Base-by-base conservation (phyloP, 768 basidiomycete species). In the Suillus sp. region DNA sequence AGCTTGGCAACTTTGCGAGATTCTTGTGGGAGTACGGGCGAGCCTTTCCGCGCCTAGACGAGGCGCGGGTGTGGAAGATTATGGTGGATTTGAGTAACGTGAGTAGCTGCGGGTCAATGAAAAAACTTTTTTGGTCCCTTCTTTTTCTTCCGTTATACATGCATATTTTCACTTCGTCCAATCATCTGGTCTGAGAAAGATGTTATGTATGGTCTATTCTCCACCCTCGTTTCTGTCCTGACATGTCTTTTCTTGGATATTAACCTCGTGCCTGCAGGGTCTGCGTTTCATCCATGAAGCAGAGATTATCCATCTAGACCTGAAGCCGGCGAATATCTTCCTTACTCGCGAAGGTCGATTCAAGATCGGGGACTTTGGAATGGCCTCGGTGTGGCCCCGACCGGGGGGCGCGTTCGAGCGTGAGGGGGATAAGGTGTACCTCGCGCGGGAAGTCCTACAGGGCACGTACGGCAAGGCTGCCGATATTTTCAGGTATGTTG, bases 331-430 rank as follows among this genome's bases (percentile, higher is more conserved):
- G 48, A 99, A 99, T 74, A 89, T 99, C 58, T 95, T 99, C 72
- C 83, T 99, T 69, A 95, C 93, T 11, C 81, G 81, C 9, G 84
- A 88, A 48, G 97, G 97, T 1, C 85, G 90, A 51, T 90, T 99
- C 79, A 95, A 94, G 79, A 95, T 99, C 74, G 96, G 96, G 9
- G 97, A 99, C 75, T 98, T 99, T 79, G 97, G 97, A 10, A 95
- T 99, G 89, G 96, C 96, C n/a, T 93, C 93, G 7, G 70, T 94
- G 59, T 96, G 93, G 91, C 94, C 95, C 1, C 81, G 95, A 43
- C 56, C 68, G 8, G 67, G 74, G 4, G 80, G 79, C 16, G 74
- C 75, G n/a, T 95, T 98, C 73, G 96, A 99, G 76, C 85, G 97
- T 18, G 97, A 99, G 75, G 97, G 97, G 6, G 97, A 99, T 77